Evolutionary conservation across 2,329 filamentous ascomycete genomes (phyloP), one percentile per base, ranked within the genome.

Genomic region (Colletotrichum sp.): DNA sequence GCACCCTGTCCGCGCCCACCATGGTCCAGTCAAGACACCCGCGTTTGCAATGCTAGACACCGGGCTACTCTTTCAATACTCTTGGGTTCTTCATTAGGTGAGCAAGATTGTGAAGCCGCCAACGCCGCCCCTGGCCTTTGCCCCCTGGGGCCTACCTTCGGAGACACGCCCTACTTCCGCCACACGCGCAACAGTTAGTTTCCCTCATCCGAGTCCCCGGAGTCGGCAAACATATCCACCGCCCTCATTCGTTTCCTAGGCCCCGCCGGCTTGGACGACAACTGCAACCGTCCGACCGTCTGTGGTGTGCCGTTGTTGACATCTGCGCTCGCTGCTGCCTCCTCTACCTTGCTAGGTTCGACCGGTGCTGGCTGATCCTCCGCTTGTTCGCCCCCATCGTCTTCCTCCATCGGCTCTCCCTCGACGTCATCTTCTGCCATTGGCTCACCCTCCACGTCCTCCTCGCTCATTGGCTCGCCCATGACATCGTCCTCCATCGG

Each of bases 191-290:
- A 55, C 60, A 32, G 36, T 43, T 74, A 82, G 69, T 79, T 79
- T 57, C 78, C 80, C 32, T 79, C 82, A n/a, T 87, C 85, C 34
- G 83, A 86, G 55, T 84, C 90, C 79, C 94, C 94, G 6, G 93
- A 94, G 82, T 94, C 94, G 13, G 94, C 94, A 90, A 97, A 98
- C 94, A 97, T 96, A 82, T 97, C 95, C 79, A 94, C 94, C 6
- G 95, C 94, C 79, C 92, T 92, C 84, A 95, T 93, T 77, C 94
- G 90, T 81, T 91, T 93, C 79, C 90, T 87, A 78, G 87, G 84
- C 63, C 79, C 80, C 71, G 77, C 74, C 52, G 78, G 78, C 52
- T 79, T 80, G 16, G 80, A 72, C 52, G 78, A 67, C 78, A 80
- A 72, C 66, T 81, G 79, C 75, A 82, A 77, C 48, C 71, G 36